Evolutionary conservation across 78 protist genomes (phyloP).

Genomic region (Andalucia godoyi): DNA sequence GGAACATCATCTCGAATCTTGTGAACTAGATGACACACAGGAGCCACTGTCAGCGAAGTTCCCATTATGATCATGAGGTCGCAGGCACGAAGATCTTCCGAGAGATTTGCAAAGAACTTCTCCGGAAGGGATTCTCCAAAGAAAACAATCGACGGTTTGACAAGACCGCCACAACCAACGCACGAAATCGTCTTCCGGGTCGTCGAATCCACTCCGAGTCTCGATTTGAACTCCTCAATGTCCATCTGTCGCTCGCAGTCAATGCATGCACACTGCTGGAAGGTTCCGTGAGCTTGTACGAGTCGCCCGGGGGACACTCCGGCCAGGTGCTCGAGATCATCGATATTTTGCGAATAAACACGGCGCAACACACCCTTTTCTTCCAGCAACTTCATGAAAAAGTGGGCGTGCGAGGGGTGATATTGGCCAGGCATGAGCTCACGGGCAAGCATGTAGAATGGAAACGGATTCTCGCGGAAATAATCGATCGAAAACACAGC

Average conservation of each 20-base stretch:
- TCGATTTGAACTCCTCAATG: not conserved
- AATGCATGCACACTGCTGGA: conserved; percentile 29
- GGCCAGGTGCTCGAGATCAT: conserved; percentile 66
- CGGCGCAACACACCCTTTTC: conserved; percentile 56
- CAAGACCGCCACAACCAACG: not conserved
- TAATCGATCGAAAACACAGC: conserved; percentile 62
- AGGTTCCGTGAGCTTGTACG: conserved; percentile 79
- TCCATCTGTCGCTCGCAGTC: not conserved
- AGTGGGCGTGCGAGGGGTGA: conserved; percentile 63
- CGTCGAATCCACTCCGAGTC: not conserved
- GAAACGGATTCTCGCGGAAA: conserved; percentile 48
- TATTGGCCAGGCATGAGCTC: conserved; percentile 32
- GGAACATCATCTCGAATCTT: conserved; percentile 1
- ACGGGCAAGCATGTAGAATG: conserved; percentile 68
- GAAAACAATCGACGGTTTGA: conserved; percentile 67
- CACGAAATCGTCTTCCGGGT: not conserved
- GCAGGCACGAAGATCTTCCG: conserved; percentile 28
- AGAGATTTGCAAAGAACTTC: conserved; percentile 17
- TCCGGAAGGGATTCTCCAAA: conserved; percentile 69
- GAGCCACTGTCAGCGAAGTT: conserved; percentile 67
- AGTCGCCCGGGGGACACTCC: conserved; percentile 26
- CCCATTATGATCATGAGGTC: conserved; percentile 69
- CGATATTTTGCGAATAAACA: conserved; percentile 88
- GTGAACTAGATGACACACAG: conserved; percentile 36
- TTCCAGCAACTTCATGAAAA: conserved; percentile 48